phyloP scores from a whole-genome alignment of 2,329 filamentous ascomycete genomes.

The Fusarium humuli region DNA sequence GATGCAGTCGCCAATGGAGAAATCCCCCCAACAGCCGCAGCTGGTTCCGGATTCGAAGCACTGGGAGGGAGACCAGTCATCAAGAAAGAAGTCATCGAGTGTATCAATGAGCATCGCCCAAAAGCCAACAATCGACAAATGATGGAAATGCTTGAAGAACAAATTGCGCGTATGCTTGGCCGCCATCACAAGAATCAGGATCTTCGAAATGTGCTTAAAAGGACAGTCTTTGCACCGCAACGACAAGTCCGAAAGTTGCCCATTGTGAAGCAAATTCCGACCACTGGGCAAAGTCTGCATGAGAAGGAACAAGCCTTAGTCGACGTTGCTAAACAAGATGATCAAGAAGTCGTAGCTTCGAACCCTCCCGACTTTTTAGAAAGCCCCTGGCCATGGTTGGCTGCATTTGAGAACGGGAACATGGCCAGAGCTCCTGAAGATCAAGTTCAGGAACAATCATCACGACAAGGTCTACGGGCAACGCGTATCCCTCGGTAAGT shows the following conservation, averaged over 20 bases:
- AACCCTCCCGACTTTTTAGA: background rate
- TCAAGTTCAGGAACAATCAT: background rate
- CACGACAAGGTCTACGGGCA: constrained; percentile 10
- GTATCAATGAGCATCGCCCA: constrained; percentile 56
- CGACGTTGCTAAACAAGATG: background rate
- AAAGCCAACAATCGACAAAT: constrained; percentile 36
- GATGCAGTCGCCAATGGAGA: constrained; percentile 63
- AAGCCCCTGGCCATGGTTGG: constrained; percentile 25
- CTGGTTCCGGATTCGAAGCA: constrained; percentile 65
- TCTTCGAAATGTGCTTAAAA: background rate
- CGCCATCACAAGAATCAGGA: constrained; percentile 3
- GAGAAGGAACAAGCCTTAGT: background rate
- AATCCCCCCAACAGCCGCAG: constrained; percentile 61
- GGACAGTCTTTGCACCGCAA: background rate
- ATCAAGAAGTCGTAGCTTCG: background rate
- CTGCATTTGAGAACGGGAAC: constrained; percentile 1
- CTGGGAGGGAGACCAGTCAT: constrained; percentile 57
- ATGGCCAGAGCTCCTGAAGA: background rate
- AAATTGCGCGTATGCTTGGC: constrained; percentile 39
- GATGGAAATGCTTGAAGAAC: constrained; percentile 47
- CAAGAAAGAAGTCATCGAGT: constrained; percentile 53
- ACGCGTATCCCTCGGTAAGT: constrained; percentile 26
- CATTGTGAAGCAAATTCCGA: constrained; percentile 18
- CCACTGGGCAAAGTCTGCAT: background rate
- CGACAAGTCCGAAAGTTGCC: constrained; percentile 2